These are phyloP conservation scores for Tulasnella sp. DNA, from an alignment of 768 basidiomycete species.

Conservation along the genomic window DNA sequence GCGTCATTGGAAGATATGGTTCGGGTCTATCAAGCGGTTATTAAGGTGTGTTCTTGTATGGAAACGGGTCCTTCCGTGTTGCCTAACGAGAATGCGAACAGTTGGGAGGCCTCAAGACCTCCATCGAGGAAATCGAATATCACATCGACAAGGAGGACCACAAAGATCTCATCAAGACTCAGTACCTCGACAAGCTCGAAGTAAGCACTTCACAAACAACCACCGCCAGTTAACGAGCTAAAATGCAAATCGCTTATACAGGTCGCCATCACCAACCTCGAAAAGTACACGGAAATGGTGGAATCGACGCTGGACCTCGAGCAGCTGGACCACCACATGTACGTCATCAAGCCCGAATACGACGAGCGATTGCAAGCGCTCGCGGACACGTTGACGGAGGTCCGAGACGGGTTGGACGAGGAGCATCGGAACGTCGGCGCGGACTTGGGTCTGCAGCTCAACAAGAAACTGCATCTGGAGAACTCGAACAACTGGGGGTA, in stretches of 20 bases:
- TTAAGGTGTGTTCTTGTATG: slow-evolving; percentile 41
- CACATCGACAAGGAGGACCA: slow-evolving; percentile 33
- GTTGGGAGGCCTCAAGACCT: slow-evolving; percentile 64
- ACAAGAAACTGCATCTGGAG: slow-evolving; percentile 94
- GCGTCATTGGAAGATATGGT: slow-evolving; percentile 92
- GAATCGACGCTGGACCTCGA: slow-evolving; percentile 93
- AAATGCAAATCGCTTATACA: slow-evolving; percentile 23
- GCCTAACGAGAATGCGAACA: slow-evolving; percentile 21
- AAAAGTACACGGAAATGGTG: slow-evolving; percentile 85
- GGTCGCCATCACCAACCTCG: slow-evolving; percentile 51
- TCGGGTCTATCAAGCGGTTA: slow-evolving; percentile 84
- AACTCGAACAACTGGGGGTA: slow-evolving; percentile 84
- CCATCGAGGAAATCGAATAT: slow-evolving; percentile 41
- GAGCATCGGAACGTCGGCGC: slow-evolving; percentile 62
- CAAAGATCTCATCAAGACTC: slow-evolving; percentile 49
- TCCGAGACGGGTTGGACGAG: slow-evolving; percentile 68
- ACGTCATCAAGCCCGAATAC: slow-evolving; percentile 86
- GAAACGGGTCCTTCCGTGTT: background rate
- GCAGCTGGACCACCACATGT: slow-evolving; percentile 62
- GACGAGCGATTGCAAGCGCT: slow-evolving; percentile 62
- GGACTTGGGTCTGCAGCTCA: slow-evolving; percentile 69
- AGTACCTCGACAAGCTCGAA: slow-evolving; percentile 49
- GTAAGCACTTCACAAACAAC: slow-evolving; percentile 25
- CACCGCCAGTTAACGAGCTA: background rate
- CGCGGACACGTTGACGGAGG: slow-evolving; percentile 52